Conservation (phyloP, 202 grass and related monocot genomes). For the Miscanthus sacchariflorus region DNA sequence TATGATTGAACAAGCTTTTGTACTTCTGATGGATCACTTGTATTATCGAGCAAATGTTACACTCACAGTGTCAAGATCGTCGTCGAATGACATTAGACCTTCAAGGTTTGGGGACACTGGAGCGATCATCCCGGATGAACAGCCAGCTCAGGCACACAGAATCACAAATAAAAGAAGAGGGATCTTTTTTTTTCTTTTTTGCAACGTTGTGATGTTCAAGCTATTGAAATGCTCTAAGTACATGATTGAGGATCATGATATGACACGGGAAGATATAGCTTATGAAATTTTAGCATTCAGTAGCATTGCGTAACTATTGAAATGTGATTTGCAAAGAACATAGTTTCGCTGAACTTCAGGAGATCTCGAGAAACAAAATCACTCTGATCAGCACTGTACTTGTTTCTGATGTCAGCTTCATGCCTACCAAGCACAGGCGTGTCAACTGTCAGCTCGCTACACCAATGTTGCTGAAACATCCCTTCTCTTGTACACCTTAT, state of each 20-base stretch:
- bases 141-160: background rate
- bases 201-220: too few relatives aligned
- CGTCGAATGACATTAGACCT: constrained; percentile 58
- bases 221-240: too few relatives aligned
- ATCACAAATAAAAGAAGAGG: background rate
- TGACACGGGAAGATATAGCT: too few relatives aligned
- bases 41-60: background rate
- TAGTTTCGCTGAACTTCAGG: background rate
- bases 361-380: background rate
- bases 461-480: too few relatives aligned
- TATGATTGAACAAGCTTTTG: background rate
- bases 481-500: too few relatives aligned
- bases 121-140: constrained; percentile 55
- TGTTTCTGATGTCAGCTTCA: too few relatives aligned
- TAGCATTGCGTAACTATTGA: background rate
- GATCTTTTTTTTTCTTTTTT: too few relatives aligned
- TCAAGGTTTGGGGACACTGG: constrained; percentile 57
- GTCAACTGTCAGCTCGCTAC: too few relatives aligned
- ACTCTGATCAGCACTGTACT: background rate
- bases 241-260: too few relatives aligned
- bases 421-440: too few relatives aligned
- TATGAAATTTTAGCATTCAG: background rate
- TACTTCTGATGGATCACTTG: background rate
- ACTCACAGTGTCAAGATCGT: constrained; percentile 54
- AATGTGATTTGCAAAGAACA: background rate